A percentile compares a stretch with the other conserved stretches of the same genome.
These are phyloP conservation scores for Filobasidium floriforme DNA, from an alignment of 768 basidiomycete species.

Conservation along the genomic window DNA sequence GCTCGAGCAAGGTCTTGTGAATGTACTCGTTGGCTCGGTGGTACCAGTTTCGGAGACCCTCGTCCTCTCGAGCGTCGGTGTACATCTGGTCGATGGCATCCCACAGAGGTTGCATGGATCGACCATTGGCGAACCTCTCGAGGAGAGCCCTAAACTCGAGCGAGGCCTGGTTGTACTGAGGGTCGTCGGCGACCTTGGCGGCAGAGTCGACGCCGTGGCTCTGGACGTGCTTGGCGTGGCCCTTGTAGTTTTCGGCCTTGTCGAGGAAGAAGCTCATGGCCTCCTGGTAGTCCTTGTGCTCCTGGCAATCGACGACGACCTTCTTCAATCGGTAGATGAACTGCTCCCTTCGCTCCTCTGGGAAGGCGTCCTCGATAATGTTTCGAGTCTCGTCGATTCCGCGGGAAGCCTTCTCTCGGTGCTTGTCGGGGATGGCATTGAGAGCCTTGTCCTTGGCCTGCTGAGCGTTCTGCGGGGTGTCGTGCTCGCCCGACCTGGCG, in stretches of 20 bases:
- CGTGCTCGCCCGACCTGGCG: constrained; percentile 7
- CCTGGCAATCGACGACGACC: constrained; percentile 85
- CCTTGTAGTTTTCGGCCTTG: constrained; percentile 47
- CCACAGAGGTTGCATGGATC: constrained; percentile 60
- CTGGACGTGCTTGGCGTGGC: constrained; percentile 50
- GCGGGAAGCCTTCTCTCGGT: constrained; percentile 55
- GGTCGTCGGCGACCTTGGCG: constrained; percentile 49
- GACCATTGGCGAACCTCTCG: constrained; percentile 79
- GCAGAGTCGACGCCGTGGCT: constrained; percentile 44
- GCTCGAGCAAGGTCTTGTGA: constrained; percentile 67
- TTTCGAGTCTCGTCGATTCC: constrained; percentile 57
- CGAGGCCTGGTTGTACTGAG: constrained; percentile 53
- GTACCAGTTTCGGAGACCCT: constrained; percentile 70
- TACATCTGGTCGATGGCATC: constrained; percentile 65
- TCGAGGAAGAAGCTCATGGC: constrained; percentile 50
- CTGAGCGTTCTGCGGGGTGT: constrained; percentile 32
- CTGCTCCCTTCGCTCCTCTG: constrained; percentile 78
- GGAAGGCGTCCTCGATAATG: constrained; percentile 76
- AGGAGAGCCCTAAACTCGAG: constrained; percentile 68
- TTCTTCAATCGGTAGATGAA: constrained; percentile 92
- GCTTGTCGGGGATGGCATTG: constrained; percentile 60
- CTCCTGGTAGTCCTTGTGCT: constrained; percentile 81
- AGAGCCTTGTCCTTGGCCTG: constrained; percentile 45
- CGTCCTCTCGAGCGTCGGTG: constrained; percentile 66
- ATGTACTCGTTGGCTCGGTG: constrained; percentile 56